Evolutionary conservation across 192 early-diverging fungal species (phyloP).

Genomic region (Coemansia sp.): DNA sequence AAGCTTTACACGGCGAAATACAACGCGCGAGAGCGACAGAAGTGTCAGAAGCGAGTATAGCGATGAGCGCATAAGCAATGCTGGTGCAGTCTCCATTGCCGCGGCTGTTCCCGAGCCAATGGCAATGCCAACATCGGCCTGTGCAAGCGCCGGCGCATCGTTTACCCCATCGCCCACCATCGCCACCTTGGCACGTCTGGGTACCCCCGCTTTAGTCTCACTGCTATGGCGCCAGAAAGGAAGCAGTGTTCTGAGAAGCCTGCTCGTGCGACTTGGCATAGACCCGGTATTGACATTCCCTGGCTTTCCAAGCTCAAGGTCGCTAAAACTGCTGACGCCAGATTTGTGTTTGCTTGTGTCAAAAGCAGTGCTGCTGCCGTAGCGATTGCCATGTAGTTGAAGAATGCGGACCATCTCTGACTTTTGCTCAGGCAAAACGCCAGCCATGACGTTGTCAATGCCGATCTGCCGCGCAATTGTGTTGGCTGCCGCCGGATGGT

Average conservation of each 20-base stretch:
- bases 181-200: conserved; percentile 63
- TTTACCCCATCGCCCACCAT: conserved; percentile 98
- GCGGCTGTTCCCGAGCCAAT: conserved; percentile 87
- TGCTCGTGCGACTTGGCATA: not conserved
- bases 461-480: conserved; percentile 78
- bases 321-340: not conserved
- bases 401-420: conserved; percentile 69
- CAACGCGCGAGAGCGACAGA: conserved; percentile 71
- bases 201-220: not conserved
- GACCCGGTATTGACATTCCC: not conserved
- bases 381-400: conserved; percentile 55
- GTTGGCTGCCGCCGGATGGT: conserved; percentile 78
- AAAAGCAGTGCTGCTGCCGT: not conserved
- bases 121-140: conserved; percentile 88
- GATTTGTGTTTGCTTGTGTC: not conserved
- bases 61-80: conserved; percentile 77
- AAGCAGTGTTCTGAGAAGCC: not conserved
- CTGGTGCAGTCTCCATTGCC: conserved; percentile 86
- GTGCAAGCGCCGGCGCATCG: conserved; percentile 87
- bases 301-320: conserved; percentile 3
- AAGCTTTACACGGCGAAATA: conserved; percentile 75
- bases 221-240: not conserved
- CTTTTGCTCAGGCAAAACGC: conserved; percentile 88
- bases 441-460: conserved; percentile 88
- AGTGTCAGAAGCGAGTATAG: conserved; percentile 78